Conservation (phyloP, 805 yeast species). For the Cyberlindnera mississippiensis region DNA sequence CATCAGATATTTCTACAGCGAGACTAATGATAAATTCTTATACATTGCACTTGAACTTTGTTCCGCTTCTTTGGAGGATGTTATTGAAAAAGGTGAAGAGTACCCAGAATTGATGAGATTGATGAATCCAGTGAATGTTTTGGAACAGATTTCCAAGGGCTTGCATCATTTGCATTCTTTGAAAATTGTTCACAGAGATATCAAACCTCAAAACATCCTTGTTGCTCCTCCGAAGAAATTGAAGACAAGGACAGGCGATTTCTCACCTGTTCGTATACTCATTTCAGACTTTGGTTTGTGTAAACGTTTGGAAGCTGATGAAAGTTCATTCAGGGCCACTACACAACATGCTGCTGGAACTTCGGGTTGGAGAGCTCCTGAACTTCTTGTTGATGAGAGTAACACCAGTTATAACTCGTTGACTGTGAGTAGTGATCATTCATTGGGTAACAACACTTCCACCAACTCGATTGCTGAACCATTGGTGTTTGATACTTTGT, state of each 20-base stretch:
- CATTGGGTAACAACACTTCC: slow-evolving; percentile 18
- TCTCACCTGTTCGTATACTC: slow-evolving; percentile 57
- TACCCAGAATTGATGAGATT: slow-evolving; percentile 35
- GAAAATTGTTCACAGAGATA: slow-evolving; percentile 90
- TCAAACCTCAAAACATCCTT: slow-evolving; percentile 90
- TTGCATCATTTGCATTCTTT: slow-evolving; percentile 81
- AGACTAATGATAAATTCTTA: slow-evolving; percentile 78
- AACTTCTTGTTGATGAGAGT: slow-evolving; percentile 48
- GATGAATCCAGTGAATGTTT: slow-evolving; percentile 48
- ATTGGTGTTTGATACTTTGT: slow-evolving; percentile 35
- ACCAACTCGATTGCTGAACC: slow-evolving; percentile 30
- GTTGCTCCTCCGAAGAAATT: slow-evolving; percentile 66
- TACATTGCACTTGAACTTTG: slow-evolving; percentile 94
- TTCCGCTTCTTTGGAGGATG: slow-evolving; percentile 81
- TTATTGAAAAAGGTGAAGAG: slow-evolving; percentile 52
- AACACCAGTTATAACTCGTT: slow-evolving; percentile 11
- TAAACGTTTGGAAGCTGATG: slow-evolving; percentile 85
- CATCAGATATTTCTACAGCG: slow-evolving; percentile 89
- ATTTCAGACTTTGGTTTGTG: slow-evolving; percentile 97
- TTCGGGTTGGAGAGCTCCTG: slow-evolving; percentile 98
- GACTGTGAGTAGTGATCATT: slow-evolving; percentile 23
- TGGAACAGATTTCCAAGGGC: slow-evolving; percentile 80
- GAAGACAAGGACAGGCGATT: slow-evolving; percentile 24
- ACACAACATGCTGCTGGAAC: slow-evolving; percentile 95
- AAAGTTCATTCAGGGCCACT: slow-evolving; percentile 89